Conservation (phyloP, 2,329 filamentous ascomycete genomes). For the Acarospora socialis region DNA sequence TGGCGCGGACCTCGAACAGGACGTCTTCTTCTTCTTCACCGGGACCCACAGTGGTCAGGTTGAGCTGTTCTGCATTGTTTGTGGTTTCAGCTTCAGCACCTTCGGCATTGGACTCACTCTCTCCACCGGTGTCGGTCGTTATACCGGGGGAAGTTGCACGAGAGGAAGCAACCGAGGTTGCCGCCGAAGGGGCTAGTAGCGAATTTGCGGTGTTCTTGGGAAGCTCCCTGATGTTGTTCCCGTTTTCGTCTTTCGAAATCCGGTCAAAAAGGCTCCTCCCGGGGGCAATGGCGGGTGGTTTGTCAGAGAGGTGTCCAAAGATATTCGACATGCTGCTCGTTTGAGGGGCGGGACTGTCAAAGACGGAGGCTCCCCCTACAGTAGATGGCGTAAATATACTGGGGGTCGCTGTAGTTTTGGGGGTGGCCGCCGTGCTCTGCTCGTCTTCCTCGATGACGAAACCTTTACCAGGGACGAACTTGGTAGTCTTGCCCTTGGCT, state of each 20-base stretch:
- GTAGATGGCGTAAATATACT: too few relatives aligned
- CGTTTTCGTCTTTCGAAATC: conserved; percentile 36
- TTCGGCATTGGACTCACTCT: conserved; percentile 19
- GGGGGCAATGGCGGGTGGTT: conserved; percentile 22
- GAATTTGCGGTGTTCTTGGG: conserved; percentile 15
- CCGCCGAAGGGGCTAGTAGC: conserved; percentile 19
- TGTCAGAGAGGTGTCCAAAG: background rate
- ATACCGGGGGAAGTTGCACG: conserved; percentile 33
- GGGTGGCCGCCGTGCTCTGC: conserved; percentile 7
- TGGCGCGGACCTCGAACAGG: conserved; percentile 56
- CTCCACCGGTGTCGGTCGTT: conserved; percentile 29
- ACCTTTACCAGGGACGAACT: conserved; percentile 1
- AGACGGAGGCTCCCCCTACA: too few relatives aligned
- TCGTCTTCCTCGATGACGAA: conserved; percentile 6
- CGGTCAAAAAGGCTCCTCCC: conserved; percentile 43
- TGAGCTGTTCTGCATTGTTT: conserved; percentile 54
- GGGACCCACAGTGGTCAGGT: conserved; percentile 50
- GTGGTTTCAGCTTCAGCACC: conserved; percentile 41
- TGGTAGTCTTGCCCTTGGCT: conserved; percentile 14
- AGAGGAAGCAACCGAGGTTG: conserved; percentile 26
- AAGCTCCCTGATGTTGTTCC: conserved; percentile 33
- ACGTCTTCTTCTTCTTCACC: conserved; percentile 60
- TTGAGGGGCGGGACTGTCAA: too few relatives aligned
- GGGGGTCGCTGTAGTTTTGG: conserved; percentile 4
- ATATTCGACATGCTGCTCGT: conserved; percentile 1